These are phyloP conservation scores for Colletotrichum endophyticum DNA, from an alignment of 2,329 filamentous ascomycete species.

Conservation along the genomic window DNA sequence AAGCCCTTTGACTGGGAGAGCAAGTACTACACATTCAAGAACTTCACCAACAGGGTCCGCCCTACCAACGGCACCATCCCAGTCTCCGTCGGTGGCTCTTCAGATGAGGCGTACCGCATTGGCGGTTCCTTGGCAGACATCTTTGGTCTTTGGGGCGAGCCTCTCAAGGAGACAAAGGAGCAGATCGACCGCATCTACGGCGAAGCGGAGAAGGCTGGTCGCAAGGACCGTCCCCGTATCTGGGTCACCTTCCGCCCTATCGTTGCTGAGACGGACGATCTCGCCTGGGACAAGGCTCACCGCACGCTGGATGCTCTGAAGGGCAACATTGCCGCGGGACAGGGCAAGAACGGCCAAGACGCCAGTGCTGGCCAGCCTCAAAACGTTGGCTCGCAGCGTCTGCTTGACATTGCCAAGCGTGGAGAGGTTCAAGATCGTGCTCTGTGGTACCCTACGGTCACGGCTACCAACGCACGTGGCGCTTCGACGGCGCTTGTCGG, in stretches of 20 bases:
- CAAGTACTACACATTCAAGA: constrained; percentile 64
- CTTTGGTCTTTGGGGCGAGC: constrained; percentile 69
- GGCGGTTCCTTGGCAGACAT: constrained; percentile 65
- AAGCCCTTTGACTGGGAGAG: constrained; percentile 67
- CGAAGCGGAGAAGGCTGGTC: constrained; percentile 61
- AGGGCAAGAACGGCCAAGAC: constrained; percentile 26
- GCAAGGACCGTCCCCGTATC: constrained; percentile 60
- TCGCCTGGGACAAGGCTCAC: constrained; percentile 67
- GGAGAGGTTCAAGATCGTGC: constrained; percentile 65
- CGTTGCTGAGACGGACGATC: constrained; percentile 63
- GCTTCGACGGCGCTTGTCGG: constrained; percentile 65
- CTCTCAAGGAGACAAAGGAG: constrained; percentile 66
- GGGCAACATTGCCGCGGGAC: constrained; percentile 40
- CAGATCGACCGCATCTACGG: constrained; percentile 66
- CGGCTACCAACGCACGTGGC: constrained; percentile 63
- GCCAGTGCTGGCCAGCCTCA: constrained; percentile 47
- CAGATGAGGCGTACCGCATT: constrained; percentile 62
- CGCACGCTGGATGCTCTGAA: constrained; percentile 58
- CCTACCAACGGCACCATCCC: constrained; percentile 59
- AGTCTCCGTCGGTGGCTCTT: constrained; percentile 64
- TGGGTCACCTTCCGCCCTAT: constrained; percentile 71
- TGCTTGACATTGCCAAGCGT: constrained; percentile 60
- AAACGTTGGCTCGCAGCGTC: constrained; percentile 63
- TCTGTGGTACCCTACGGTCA: constrained; percentile 68
- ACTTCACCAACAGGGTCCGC: constrained; percentile 58